A percentile compares a stretch with the other conserved stretches of the same genome.
phyloP scores from a whole-genome alignment of 2,329 filamentous ascomycete genomes.

The Berkeleyomyces basicola region DNA sequence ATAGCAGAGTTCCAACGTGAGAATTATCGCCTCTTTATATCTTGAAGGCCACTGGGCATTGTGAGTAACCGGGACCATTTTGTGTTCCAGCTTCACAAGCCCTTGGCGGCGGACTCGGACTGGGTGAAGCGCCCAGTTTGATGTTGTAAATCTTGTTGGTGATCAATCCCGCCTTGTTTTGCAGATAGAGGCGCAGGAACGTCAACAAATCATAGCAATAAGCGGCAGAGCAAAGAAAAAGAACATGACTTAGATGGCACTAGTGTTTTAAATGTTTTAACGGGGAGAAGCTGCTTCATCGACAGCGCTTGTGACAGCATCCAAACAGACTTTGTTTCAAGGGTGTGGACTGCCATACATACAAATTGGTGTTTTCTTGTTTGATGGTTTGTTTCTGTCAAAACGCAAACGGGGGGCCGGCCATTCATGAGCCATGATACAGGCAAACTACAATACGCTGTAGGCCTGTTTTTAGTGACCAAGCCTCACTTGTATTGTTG shows the following conservation, averaged over 20 bases:
- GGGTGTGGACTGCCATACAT: neutral
- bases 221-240: neutral
- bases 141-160: neutral
- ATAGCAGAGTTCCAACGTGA: neutral
- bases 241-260: neutral
- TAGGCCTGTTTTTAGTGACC: neutral
- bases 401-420: neutral
- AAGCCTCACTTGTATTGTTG: neutral
- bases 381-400: neutral
- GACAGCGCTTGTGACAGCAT: neutral
- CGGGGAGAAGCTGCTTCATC: neutral
- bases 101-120: too few species aligned
- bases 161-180: neutral
- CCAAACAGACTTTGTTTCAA: conserved; percentile 1
- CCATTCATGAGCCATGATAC: neutral
- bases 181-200: neutral
- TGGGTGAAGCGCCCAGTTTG: too few species aligned
- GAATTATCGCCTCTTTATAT: neutral
- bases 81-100: too few species aligned
- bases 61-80: too few species aligned
- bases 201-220: neutral
- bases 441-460: neutral
- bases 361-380: neutral
- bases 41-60: neutral
- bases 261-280: neutral